Percentiles rank a stretch among this genome's conserved stretches.
These are phyloP conservation scores for Calophaca sinica DNA, from an alignment of 306 rosid species.

Conservation along the genomic window DNA sequence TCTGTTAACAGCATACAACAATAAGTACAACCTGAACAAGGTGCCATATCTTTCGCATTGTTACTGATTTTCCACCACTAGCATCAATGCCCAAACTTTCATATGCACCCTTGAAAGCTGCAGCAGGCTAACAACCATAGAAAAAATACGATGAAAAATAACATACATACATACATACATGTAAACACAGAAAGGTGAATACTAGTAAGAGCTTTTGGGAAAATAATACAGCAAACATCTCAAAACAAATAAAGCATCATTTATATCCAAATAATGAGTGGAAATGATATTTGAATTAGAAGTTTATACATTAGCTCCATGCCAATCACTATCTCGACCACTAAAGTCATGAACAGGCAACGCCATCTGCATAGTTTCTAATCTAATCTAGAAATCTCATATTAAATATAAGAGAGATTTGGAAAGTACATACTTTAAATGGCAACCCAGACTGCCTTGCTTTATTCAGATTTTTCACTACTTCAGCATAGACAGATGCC, in stretches of 20 bases:
- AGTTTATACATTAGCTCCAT: slow-evolving; percentile 29
- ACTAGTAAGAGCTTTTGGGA: slow-evolving; percentile 1
- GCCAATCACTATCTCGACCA: slow-evolving; percentile 35
- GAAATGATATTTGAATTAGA: slow-evolving; percentile 1
- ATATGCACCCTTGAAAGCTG: slow-evolving; percentile 86
- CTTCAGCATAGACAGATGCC: slow-evolving; percentile 80
- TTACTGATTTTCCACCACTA: slow-evolving; percentile 92
- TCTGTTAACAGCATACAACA: slow-evolving; percentile 36
- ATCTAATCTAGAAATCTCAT: slow-evolving; percentile 31
- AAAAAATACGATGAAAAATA: slow-evolving; percentile 26
- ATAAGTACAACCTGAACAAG: slow-evolving; percentile 76
- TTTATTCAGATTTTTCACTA: slow-evolving; percentile 79
- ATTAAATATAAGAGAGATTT: slow-evolving; percentile 24
- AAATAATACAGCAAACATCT: slow-evolving; percentile 26
- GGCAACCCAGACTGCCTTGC: slow-evolving; percentile 87
- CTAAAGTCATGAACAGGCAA: slow-evolving; percentile 28
- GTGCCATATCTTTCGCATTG: slow-evolving; percentile 95
- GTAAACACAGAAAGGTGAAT: slow-evolving; percentile 22
- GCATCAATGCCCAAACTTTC: slow-evolving; percentile 78
- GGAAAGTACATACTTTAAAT: slow-evolving; percentile 66
- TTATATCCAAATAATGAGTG: slow-evolving; percentile 21
- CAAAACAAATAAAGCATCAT: slow-evolving; percentile 13
- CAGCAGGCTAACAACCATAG: slow-evolving; percentile 67
- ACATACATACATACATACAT: slow-evolving; percentile 5
- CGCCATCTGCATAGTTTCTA: slow-evolving; percentile 21